A percentile compares a stretch with the other conserved stretches of the same genome.
These are phyloP conservation scores for Aspergillus pseudoterreus DNA, from an alignment of 2,329 filamentous ascomycete genomes.

Conservation along the genomic window DNA sequence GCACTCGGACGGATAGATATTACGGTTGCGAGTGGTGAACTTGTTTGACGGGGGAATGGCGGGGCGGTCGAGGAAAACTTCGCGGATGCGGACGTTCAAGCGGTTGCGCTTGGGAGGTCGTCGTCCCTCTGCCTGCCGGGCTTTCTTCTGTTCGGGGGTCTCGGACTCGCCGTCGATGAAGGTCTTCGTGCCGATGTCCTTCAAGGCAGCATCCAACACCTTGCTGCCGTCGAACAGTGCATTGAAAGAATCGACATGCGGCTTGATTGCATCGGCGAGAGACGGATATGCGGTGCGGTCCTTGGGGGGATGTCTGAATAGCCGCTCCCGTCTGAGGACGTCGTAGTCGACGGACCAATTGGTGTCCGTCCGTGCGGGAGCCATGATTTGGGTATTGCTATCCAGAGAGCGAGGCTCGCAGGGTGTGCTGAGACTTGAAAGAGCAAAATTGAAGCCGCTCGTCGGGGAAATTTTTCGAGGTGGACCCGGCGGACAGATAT, in stretches of 20 bases:
- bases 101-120: conserved; percentile 62
- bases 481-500: conserved; percentile 32
- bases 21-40: conserved; percentile 70
- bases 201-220: conserved; percentile 68
- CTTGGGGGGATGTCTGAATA: conserved; percentile 83
- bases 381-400: conserved; percentile 42
- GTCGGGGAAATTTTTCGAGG: conserved; percentile 40
- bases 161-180: conserved; percentile 74
- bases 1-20: conserved; percentile 88
- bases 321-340: conserved; percentile 77
- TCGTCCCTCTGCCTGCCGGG: conserved; percentile 51
- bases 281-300: conserved; percentile 86
- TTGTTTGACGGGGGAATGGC: conserved; percentile 79
- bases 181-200: conserved; percentile 84
- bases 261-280: conserved; percentile 78
- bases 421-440: conserved; percentile 13
- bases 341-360: conserved; percentile 84
- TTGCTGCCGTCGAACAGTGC: conserved; percentile 73
- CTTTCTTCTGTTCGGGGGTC: conserved; percentile 34
- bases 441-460: conserved; percentile 19
- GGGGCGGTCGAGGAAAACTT: conserved; percentile 79
- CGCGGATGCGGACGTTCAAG: conserved; percentile 72
- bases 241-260: conserved; percentile 96
- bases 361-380: conserved; percentile 57
- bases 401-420: conserved; percentile 21